These are phyloP conservation scores for Penicillium oxalicum DNA, from an alignment of 2,329 filamentous ascomycete species.

Conservation along the genomic window DNA sequence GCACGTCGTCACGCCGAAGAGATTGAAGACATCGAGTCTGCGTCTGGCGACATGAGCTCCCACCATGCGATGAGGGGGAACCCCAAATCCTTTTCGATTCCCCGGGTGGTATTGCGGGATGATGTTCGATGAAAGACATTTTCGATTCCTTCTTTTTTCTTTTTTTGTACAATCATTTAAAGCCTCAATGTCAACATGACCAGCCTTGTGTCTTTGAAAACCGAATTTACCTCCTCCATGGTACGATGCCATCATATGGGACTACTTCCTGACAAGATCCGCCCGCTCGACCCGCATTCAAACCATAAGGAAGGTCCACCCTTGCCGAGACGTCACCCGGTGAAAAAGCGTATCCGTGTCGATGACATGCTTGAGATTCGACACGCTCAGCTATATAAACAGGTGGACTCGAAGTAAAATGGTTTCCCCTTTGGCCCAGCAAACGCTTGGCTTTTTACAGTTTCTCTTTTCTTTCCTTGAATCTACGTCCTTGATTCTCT, in stretches of 20 bases:
- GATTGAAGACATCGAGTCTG: conserved; percentile 8
- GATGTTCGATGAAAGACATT: background rate
- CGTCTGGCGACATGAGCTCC: background rate
- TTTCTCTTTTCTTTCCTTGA: background rate
- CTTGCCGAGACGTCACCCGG: conserved; percentile 3
- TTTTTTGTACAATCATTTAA: background rate
- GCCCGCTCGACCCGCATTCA: background rate
- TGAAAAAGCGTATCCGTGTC: background rate
- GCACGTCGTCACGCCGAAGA: background rate
- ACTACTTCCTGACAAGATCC: background rate
- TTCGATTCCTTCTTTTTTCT: too few relatives aligned
- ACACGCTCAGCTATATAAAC: too few relatives aligned
- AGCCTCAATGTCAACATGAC: background rate
- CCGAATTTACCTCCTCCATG: too few relatives aligned
- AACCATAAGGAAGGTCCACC: conserved; percentile 12
- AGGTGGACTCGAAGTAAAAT: too few relatives aligned
- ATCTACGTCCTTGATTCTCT: background rate
- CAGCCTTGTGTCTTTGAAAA: too few relatives aligned
- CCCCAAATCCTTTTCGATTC: conserved; percentile 9
- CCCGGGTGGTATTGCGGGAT: conserved; percentile 4
- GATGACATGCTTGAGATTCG: too few relatives aligned
- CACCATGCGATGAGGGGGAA: conserved; percentile 7
- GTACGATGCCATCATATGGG: background rate
- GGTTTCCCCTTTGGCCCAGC: too few relatives aligned
- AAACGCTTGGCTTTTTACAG: too few relatives aligned